Conservation (phyloP, 768 basidiomycete genomes). For the Suillus fuscotomentosus region DNA sequence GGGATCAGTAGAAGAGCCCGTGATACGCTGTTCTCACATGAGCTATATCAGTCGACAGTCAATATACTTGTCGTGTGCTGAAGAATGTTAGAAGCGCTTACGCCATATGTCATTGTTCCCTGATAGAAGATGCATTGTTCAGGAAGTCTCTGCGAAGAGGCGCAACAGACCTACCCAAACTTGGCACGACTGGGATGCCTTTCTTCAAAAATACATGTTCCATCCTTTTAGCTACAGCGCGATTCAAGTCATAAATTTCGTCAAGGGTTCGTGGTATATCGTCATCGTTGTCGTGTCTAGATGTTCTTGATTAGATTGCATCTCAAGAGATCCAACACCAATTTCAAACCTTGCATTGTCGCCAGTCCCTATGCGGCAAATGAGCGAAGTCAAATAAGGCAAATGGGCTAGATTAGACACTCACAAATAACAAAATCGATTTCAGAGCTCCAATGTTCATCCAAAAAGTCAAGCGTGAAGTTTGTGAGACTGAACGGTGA, state of each 20-base stretch:
- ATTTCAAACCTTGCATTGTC: conserved; percentile 61
- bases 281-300: conserved; percentile 81
- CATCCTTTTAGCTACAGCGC: conserved; percentile 69
- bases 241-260: conserved; percentile 79
- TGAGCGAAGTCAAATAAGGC: neutral
- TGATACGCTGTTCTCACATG: conserved; percentile 43
- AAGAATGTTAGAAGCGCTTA: conserved; percentile 37
- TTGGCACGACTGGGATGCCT: conserved; percentile 78
- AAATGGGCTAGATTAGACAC: conserved; percentile 17
- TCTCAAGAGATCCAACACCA: too few species aligned
- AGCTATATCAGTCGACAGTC: conserved; percentile 36
- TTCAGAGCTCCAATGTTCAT: conserved; percentile 74
- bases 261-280: conserved; percentile 70
- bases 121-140: conserved; percentile 21
- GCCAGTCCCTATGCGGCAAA: conserved; percentile 58
- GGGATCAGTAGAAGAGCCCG: conserved; percentile 4
- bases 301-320: neutral
- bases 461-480: conserved; percentile 76
- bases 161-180: conserved; percentile 51
- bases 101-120: conserved; percentile 94
- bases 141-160: neutral
- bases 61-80: conserved; percentile 11
- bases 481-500: conserved; percentile 76
- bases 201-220: conserved; percentile 59
- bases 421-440: conserved; percentile 88